Evolutionary conservation across 2,329 filamentous ascomycete species (phyloP).

Genomic region (Diaporthe caulivora): DNA sequence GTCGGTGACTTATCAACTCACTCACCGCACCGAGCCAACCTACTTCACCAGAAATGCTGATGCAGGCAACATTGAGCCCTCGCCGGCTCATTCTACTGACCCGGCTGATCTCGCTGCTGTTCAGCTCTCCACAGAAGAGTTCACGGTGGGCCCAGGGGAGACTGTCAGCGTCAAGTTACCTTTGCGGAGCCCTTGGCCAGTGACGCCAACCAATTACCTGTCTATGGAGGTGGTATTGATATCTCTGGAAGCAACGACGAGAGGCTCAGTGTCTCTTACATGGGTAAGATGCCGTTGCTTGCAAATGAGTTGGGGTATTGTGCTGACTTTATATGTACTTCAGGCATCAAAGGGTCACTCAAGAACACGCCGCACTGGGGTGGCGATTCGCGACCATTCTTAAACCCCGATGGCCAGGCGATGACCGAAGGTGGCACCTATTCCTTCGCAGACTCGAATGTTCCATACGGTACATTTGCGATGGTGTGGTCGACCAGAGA

Average conservation of each 20-base stretch:
- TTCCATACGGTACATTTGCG: neutral
- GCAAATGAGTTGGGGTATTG: neutral
- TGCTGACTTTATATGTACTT: neutral
- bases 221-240: neutral
- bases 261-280: neutral
- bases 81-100: neutral
- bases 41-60: neutral
- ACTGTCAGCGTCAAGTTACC: neutral
- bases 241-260: constrained; percentile 1
- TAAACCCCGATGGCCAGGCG: neutral
- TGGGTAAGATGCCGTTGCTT: neutral
- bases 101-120: neutral
- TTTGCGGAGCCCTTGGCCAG: neutral
- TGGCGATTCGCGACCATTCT: neutral
- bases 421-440: neutral
- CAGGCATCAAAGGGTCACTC: neutral
- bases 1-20: constrained; percentile 6
- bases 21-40: neutral
- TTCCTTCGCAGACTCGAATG: neutral
- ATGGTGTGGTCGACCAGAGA: neutral
- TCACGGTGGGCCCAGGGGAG: neutral
- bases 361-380: neutral
- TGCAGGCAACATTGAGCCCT: neutral
- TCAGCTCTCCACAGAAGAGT: neutral
- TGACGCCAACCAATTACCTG: neutral